Conservation (phyloP, 176 grass and related monocot species). For the Sorghum bicolor region Sorghum_bicolor_NCBIv3 NC_012873.2:2159501-2160000, state of each 20-base stretch:
- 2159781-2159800: not conserved
- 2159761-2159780: not conserved
- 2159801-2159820: slow-evolving; percentile 20
- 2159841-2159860: not conserved
- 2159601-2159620: slow-evolving; percentile 60
- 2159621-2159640: slow-evolving; percentile 38
- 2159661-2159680: slow-evolving; percentile 62
- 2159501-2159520: slow-evolving; percentile 42
- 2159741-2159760: not conserved
- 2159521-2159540: slow-evolving; percentile 47
- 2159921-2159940: not conserved
- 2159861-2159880: slow-evolving; percentile 21
- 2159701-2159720: not conserved
- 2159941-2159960: not conserved
- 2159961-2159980: not conserved
- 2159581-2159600: slow-evolving; percentile 56
- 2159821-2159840: slow-evolving; percentile 20
- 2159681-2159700: not conserved
- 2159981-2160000: too few species aligned
- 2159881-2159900: not conserved
- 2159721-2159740: not conserved
- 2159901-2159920: not conserved
- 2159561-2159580: slow-evolving; percentile 59
- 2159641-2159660: slow-evolving; percentile 60
- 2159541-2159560: slow-evolving; percentile 56